Conservation (phyloP, 164 flowering plant genomes). For the Platanus orientalis region DNA sequence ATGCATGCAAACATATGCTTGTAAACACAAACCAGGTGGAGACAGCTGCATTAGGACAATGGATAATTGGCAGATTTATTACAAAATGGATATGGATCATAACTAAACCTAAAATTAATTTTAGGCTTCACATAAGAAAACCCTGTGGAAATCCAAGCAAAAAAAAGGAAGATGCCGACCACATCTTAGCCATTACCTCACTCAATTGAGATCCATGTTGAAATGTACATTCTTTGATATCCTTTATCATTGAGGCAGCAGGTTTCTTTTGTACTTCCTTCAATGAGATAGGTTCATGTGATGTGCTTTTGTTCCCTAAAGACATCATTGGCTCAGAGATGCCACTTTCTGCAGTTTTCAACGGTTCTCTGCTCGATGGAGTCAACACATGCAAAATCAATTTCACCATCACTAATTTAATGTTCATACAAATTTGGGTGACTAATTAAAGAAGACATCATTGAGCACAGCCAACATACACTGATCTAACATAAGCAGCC, state of each 20-base stretch:
- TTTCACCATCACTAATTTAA: not conserved
- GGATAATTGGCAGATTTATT: too few relatives aligned
- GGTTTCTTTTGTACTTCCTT: constrained; percentile 14
- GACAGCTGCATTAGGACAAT: too few relatives aligned
- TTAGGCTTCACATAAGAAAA: too few relatives aligned
- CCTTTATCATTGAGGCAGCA: constrained; percentile 13
- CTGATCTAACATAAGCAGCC: constrained; percentile 51
- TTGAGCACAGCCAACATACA: constrained; percentile 24
- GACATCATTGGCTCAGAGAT: constrained; percentile 12
- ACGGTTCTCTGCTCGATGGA: constrained; percentile 29
- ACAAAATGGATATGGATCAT: too few relatives aligned
- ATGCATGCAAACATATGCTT: too few relatives aligned
- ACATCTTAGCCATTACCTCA: constrained; percentile 19
- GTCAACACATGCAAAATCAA: constrained; percentile 7
- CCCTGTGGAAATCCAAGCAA: too few relatives aligned
- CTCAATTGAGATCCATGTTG: constrained; percentile 7
- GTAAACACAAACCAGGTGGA: too few relatives aligned
- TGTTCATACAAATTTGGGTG: not conserved
- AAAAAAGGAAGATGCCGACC: not conserved
- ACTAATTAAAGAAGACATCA: not conserved
- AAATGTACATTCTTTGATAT: constrained; percentile 5
- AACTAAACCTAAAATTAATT: too few relatives aligned
- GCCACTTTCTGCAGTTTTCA: constrained; percentile 23
- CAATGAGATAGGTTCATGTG: constrained; percentile 9
- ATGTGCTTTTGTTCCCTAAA: constrained; percentile 7